Evolutionary conservation across 2,329 filamentous ascomycete species (phyloP), one percentile per base, ranked within the genome.

Genomic region (Clarireedia monteithiana): DNA sequence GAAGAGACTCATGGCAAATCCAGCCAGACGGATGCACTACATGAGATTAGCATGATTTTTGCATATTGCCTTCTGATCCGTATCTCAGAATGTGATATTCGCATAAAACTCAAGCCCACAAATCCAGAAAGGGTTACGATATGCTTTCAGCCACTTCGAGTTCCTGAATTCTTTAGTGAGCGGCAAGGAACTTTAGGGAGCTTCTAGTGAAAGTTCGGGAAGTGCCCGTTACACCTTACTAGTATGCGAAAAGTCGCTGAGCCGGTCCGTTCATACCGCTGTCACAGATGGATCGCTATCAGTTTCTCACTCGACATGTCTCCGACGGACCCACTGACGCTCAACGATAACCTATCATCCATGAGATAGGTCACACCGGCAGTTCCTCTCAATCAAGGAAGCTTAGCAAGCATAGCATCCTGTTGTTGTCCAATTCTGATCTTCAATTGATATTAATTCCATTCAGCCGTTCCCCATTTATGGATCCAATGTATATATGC

Each of bases 221-320:
- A 23, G 9, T 14, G 15, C 14, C 23, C 14, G 26, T 45, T 40
- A 38, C 49, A 44, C 46, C 53, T 55, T 50, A 17, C 53, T 55
- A 30, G 50, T 36, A 12, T 40, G 47, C 26, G 20, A 44, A 26
- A 50, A 24, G 24, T 65, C 62, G 65, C 60, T 50, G 62, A 49
- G 56, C 49, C 65, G 64, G 65, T 63, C 65, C 63, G 64, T 51
- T 50, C 58, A 62, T 59, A 62, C 62, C 62, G 63, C 53, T 61
- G 47, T 48, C 40, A 17, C 49, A 26, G 45, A 24, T 34, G 17
- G 14, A 27, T 50, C 40, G 26, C 23, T 36, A 44, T 10, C n/a
- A 45, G 30, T 53, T 50, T 6, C 20, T 42, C 15, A 24, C 27
- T 15, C 38, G 23, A 47, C 27, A 40, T 45, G 53, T 17, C 36